Base-by-base conservation (phyloP, 441 rosid species). In the Pelargonium myrrhifolium region DNA sequence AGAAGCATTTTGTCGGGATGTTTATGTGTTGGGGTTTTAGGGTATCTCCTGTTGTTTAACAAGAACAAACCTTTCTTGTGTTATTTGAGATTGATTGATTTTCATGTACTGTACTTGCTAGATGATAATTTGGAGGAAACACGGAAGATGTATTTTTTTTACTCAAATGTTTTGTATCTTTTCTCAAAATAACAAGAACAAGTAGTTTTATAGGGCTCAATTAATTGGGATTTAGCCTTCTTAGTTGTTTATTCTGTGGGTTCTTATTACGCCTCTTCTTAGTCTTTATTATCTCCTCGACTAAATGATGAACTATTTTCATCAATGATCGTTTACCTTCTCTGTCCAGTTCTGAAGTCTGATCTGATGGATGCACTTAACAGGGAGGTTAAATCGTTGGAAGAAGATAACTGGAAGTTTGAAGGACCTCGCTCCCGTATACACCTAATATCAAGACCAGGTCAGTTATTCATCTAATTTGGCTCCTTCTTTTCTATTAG, bases 381-480 rank as follows among this genome's bases (percentile, higher is more conserved):
- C 73, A 88, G 87, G 83, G 88, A 80, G 85, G 97, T 89, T 70
- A 92, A 86, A 75, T 86, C 94, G 2, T 70, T 94, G 85, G 99
- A 94, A 68, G 96, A 88, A 71, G 99, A 94, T 79, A 85, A 69
- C 72, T 94, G 99, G 99, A 92, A 79, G 85, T 92, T 92, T 62
- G 88, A 89, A 64, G 98, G 89, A 39, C 97, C 97, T 53, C 98
- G 93, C 64, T 94, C 97, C 4, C 86, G 90, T 51, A 89, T 91
- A 74, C 78, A 88, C 72, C 90, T 89, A 51, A 74, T 87, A 66
- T 85, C 96, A 2, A 88, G 78, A 74, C 81, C 89, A 77, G 93
- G 97, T 90, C 79, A 35, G 76, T 75, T 42, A 56, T 71, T 72
- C 12, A 15, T 49, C 62, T 9, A 58, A 58, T 14, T 58, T 10